A percentile compares a stretch with the other conserved stretches of the same genome.
Conservation (phyloP, 108 stramenopile species). For the Cyclotella atomus region DNA sequence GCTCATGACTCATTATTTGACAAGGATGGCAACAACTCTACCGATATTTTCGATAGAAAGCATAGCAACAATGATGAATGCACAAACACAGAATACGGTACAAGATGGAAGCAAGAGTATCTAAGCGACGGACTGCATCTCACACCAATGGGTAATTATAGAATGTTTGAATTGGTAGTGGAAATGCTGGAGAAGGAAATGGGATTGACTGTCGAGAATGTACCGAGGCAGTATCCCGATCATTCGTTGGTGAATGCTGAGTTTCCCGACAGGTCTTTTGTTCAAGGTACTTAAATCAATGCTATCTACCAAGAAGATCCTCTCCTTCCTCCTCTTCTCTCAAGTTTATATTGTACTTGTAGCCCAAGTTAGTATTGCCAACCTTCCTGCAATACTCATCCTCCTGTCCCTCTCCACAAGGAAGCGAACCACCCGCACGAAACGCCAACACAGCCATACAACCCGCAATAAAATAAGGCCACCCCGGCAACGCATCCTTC, state of each 20-base stretch:
- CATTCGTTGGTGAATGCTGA: constrained; percentile 30
- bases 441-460: constrained; percentile 12
- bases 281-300: not conserved
- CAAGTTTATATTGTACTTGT: constrained; percentile 12
- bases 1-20: too few species aligned
- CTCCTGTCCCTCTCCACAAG: not conserved
- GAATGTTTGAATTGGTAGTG: constrained; percentile 38
- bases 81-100: constrained; percentile 34
- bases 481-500: constrained; percentile 68
- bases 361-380: constrained; percentile 3
- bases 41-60: too few species aligned
- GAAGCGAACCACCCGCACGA: not conserved
- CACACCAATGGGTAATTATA: constrained; percentile 59
- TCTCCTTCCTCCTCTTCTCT: constrained; percentile 32
- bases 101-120: constrained; percentile 34
- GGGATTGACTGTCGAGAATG: constrained; percentile 19
- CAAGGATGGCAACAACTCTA: too few species aligned
- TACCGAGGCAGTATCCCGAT: constrained; percentile 36
- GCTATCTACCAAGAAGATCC: constrained; percentile 1
- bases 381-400: constrained; percentile 5
- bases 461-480: constrained; percentile 36
- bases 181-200: constrained; percentile 30
- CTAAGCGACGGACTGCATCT: constrained; percentile 84
- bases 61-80: constrained; percentile 47
- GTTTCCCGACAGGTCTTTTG: constrained; percentile 4